Evolutionary conservation across 306 rosid species (phyloP).

Genomic region (Alnus rubra): DNA sequence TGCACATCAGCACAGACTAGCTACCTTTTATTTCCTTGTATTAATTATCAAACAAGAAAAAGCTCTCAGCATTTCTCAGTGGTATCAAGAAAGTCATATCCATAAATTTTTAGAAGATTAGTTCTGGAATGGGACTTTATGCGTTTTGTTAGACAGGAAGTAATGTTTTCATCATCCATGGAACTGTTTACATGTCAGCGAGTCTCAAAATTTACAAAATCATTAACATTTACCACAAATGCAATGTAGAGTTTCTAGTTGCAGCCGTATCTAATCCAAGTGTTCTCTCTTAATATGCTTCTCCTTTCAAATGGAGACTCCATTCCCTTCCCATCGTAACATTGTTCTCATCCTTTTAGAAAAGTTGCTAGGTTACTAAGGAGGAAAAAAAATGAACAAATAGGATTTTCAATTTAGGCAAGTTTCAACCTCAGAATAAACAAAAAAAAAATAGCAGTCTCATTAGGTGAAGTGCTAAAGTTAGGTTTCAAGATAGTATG

Average conservation of each 20-base stretch:
- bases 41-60: background rate
- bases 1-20: background rate
- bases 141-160: background rate
- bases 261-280: background rate
- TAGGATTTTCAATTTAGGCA: background rate
- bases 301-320: background rate
- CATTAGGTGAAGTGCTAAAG: background rate
- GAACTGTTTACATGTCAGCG: background rate
- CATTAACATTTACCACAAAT: background rate
- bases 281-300: background rate
- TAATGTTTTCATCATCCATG: background rate
- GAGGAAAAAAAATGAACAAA: background rate
- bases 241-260: background rate
- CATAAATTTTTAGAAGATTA: background rate
- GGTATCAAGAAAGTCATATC: background rate
- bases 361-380: background rate
- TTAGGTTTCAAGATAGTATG: background rate
- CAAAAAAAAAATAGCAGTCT: background rate
- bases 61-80: background rate
- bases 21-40: background rate
- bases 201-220: background rate
- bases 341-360: background rate
- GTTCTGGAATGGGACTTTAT: background rate
- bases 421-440: background rate
- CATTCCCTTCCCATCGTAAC: background rate